Evolutionary conservation across 768 basidiomycete species (phyloP), one percentile per base, ranked within the genome.

Genomic region (Russula sp.): DNA sequence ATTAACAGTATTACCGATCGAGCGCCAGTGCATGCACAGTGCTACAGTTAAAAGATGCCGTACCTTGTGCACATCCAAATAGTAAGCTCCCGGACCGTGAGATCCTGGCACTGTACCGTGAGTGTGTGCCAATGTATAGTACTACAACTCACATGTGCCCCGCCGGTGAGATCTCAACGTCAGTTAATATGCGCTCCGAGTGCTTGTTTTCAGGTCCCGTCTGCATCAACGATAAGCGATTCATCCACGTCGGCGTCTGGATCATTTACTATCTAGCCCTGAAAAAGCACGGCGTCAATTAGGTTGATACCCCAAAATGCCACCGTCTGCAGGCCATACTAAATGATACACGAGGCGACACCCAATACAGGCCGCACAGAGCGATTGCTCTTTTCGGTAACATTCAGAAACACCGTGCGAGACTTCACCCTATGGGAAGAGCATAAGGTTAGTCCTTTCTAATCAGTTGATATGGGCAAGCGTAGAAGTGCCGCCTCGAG

Each of bases 251-350:
- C 6, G 86, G 87, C 0, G 36, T 84, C 66, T 86, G 88, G 82
- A 90, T 90, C 0, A 89, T 89, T 76, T 90, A 89, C 62, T 76
- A 38, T 0, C 86, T 86, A 63, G 77, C 77, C 88, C 84, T 83
- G 83, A 13, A 26, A 22, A 24, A 26, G 77, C 73, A 75, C 22
- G 24, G 24, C 24, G 30, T 36, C 20, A 57, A 52, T 48, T 50
- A 26, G 13, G 40, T 13, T 36, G 50, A 14, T 10, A 18, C 9
- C 65, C 38, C 59, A 22, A 62, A 50, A 13, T 18, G 18, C 49
- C 51, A 5, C 20, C 5, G 4, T 13, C 20, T 34, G 64, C 66
- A 64, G 44, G 68, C 67, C 53, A 62, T 64, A 53, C 66, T 67
- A 30, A 34, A 44, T 13, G 24, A 42, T n/a, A 18, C 34, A 38